A percentile compares a stretch with the other conserved stretches of the same genome.
These are phyloP conservation scores for Huntiella omanensis DNA, from an alignment of 2,329 filamentous ascomycete species.

Conservation along the genomic window DNA sequence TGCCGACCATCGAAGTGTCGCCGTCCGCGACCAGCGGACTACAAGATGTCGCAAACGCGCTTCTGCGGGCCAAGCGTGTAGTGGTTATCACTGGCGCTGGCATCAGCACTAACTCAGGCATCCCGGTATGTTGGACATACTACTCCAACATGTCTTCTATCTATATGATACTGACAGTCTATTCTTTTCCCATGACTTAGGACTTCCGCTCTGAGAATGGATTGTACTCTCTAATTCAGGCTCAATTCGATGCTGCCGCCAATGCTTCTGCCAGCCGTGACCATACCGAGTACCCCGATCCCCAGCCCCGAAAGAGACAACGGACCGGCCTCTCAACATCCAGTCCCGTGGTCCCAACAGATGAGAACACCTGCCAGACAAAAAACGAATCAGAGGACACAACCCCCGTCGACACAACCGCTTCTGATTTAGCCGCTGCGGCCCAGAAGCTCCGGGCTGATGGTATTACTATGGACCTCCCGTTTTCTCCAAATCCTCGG, in stretches of 20 bases:
- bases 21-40: constrained; percentile 33
- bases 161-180: background rate
- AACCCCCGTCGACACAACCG: background rate
- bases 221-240: constrained; percentile 52
- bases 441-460: constrained; percentile 1
- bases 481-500: constrained; percentile 2
- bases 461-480: background rate
- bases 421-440: background rate
- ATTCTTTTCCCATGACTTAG: constrained; percentile 19
- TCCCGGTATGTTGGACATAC: constrained; percentile 32
- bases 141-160: background rate
- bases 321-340: constrained; percentile 2
- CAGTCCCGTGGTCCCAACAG: no score
- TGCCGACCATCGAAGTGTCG: constrained; percentile 40
- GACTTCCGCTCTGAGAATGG: constrained; percentile 57
- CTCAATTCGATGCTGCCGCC: constrained; percentile 39
- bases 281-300: constrained; percentile 7
- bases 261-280: constrained; percentile 12
- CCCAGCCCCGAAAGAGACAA: constrained; percentile 13
- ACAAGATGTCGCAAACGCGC: constrained; percentile 44
- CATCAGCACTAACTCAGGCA: constrained; percentile 59
- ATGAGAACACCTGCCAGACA: background rate
- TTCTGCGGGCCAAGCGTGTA: constrained; percentile 49
- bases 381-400: background rate
- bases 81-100: constrained; percentile 54